Conservation (phyloP, 2,329 filamentous ascomycete genomes). For the Sarocladium brachiariae region DNA sequence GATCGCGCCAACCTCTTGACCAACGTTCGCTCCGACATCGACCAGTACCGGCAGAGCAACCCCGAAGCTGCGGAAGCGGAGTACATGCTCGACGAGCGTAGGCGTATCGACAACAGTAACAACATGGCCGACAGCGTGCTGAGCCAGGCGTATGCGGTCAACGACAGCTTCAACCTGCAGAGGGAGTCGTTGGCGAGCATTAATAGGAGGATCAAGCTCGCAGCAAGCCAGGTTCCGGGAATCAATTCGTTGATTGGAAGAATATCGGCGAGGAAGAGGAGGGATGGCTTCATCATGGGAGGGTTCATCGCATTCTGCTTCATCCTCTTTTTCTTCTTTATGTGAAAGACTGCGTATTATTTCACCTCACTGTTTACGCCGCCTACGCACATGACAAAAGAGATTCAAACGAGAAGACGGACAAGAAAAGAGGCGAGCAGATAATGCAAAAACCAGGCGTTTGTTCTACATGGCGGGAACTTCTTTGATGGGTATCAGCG, state of each 20-base stretch:
- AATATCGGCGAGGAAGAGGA: slow-evolving; percentile 90
- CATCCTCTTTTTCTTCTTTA: slow-evolving; percentile 73
- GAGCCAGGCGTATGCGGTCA: slow-evolving; percentile 92
- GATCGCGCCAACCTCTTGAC: slow-evolving; percentile 84
- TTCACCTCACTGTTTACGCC: background rate
- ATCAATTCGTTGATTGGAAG: slow-evolving; percentile 86
- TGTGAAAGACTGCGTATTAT: slow-evolving; percentile 32
- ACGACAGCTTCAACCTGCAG: slow-evolving; percentile 83
- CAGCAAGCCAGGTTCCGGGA: slow-evolving; percentile 85
- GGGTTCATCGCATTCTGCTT: slow-evolving; percentile 89
- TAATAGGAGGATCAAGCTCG: slow-evolving; percentile 81
- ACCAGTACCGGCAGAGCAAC: slow-evolving; percentile 77
- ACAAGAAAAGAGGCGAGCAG: slow-evolving; percentile 8
- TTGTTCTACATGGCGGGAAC: slow-evolving; percentile 14
- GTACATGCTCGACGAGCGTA: slow-evolving; percentile 91
- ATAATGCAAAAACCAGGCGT: slow-evolving; percentile 23
- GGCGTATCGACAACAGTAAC: slow-evolving; percentile 81
- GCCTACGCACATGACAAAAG: too few species aligned
- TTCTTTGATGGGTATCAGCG: slow-evolving; percentile 26
- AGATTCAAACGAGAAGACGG: background rate
- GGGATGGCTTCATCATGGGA: slow-evolving; percentile 91
- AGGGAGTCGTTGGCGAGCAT: slow-evolving; percentile 83
- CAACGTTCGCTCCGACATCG: slow-evolving; percentile 87
- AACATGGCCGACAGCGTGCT: slow-evolving; percentile 84
- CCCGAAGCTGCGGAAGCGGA: slow-evolving; percentile 81